Base-by-base conservation (phyloP, 2,329 filamentous ascomycete species). In the Fusarium graminum region DNA sequence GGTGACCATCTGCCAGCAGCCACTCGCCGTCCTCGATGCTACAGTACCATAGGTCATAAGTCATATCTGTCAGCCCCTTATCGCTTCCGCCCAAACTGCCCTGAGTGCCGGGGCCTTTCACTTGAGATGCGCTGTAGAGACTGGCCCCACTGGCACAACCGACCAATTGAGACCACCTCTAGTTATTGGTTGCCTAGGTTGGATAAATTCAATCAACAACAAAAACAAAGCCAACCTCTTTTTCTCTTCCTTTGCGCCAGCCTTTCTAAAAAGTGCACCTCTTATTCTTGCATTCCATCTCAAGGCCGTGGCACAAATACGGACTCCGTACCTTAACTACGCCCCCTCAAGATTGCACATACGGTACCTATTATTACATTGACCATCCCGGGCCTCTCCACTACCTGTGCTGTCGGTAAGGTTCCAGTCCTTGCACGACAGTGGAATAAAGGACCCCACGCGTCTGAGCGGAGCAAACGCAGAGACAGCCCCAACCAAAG, bases 401-500 rank as follows among this genome's bases (percentile, higher is more conserved):
- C 53, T 53, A 28, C 11, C 38, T 41, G 39, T 17, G 52, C 28
- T 36, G 34, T 36, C 34, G 34, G 34, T 36, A 36, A n/a, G 19
- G 30, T 13, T 32, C 39, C 22, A 22, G 22, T 22, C 22, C 47
- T 38, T 42, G 36, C 38, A 42, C 34, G 22, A 44, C 52, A 55
- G 45, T 52, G 40, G 47, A 49, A 52, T 54, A 62, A 51, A 39
- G 56, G 45, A 72, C 70, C 70, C 70, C 68, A 72, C 70, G 68
- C 68, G 70, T 69, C 70, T 49, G 54, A 72, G 60, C 68, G 65
- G 60, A 59, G 67, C 56, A 69, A 54, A 57, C 63, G 22, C 22
- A 22, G 22, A 22, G 6, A 22, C 22, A 22, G 22, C 22, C 22
- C 22, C 22, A 22, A 22, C 59, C 34, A 36, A 36, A 72, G 65